phyloP scores from a whole-genome alignment of 495 filamentous ascomycete genomes.

The Chaetomium fimeti region DNA sequence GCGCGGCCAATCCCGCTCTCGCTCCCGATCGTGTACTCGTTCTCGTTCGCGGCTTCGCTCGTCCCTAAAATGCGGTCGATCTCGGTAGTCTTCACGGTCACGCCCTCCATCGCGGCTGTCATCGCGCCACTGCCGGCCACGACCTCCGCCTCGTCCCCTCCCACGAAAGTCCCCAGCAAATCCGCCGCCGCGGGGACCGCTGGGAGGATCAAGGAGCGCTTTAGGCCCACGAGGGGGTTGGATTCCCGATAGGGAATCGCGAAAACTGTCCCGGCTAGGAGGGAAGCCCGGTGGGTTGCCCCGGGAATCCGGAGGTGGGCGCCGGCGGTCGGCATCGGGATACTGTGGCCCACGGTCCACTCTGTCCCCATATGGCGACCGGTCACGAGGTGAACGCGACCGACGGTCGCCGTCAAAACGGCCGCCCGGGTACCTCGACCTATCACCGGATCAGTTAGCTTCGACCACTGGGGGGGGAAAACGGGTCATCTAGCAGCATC shows the following conservation, averaged over 20 bases:
- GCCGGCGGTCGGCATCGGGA: conserved; percentile 48
- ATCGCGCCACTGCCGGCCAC: conserved; percentile 52
- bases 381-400: conserved; percentile 56
- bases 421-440: conserved; percentile 48
- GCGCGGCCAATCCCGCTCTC: conserved; percentile 31
- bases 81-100: conserved; percentile 58
- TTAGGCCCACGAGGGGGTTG: conserved; percentile 70
- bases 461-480: neutral
- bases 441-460: conserved; percentile 23
- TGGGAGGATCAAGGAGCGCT: conserved; percentile 63
- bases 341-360: conserved; percentile 41
- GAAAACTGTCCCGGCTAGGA: conserved; percentile 50
- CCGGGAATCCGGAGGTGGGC: conserved; percentile 50
- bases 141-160: conserved; percentile 35
- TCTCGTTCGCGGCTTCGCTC: conserved; percentile 46
- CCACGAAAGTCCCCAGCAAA: conserved; percentile 51
- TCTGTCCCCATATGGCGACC: conserved; percentile 56
- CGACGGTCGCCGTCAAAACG: conserved; percentile 50
- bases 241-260: conserved; percentile 42
- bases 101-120: conserved; percentile 63
- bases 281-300: conserved; percentile 49
- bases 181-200: conserved; percentile 54
- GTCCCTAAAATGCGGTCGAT: conserved; percentile 49
- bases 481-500: neutral
- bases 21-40: conserved; percentile 22